These are phyloP conservation scores for Aulographum hederae DNA, from an alignment of 2,329 filamentous ascomycete species.

Conservation along the genomic window DNA sequence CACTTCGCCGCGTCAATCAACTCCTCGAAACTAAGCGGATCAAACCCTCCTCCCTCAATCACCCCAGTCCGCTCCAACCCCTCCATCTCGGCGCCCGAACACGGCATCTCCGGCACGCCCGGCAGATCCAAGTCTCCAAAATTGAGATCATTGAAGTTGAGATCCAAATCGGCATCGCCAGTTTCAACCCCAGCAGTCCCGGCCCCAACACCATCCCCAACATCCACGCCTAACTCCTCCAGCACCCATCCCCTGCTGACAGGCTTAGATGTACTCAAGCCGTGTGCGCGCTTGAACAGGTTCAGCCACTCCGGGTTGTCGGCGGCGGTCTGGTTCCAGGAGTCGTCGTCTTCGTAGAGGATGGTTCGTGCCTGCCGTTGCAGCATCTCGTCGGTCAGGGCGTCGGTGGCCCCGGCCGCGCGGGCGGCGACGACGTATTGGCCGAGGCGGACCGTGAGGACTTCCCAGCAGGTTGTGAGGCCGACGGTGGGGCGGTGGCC, in stretches of 20 bases:
- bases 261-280: too few species aligned
- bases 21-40: too few species aligned
- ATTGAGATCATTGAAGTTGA: too few species aligned
- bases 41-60: too few species aligned
- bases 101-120: too few species aligned
- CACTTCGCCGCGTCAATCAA: neutral
- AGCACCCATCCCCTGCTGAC: too few species aligned
- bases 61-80: neutral
- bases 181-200: too few species aligned
- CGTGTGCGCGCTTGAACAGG: constrained; percentile 6
- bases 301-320: constrained; percentile 13
- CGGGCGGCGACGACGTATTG: constrained; percentile 22
- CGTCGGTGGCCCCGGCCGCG: constrained; percentile 16
- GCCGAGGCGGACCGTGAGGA: constrained; percentile 27
- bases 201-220: too few species aligned
- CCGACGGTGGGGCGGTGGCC: neutral
- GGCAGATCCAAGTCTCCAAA: too few species aligned
- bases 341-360: constrained; percentile 28
- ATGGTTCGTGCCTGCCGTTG: constrained; percentile 28
- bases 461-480: constrained; percentile 28
- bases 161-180: too few species aligned
- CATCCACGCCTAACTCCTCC: constrained; percentile 6
- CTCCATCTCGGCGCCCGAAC: neutral
- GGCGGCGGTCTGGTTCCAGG: constrained; percentile 25
- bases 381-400: constrained; percentile 30